Evolutionary conservation across 352 stramenopile genomes (phyloP), one percentile per base, ranked within the genome.

Genomic region (Phytophthora nicotianae): DNA sequence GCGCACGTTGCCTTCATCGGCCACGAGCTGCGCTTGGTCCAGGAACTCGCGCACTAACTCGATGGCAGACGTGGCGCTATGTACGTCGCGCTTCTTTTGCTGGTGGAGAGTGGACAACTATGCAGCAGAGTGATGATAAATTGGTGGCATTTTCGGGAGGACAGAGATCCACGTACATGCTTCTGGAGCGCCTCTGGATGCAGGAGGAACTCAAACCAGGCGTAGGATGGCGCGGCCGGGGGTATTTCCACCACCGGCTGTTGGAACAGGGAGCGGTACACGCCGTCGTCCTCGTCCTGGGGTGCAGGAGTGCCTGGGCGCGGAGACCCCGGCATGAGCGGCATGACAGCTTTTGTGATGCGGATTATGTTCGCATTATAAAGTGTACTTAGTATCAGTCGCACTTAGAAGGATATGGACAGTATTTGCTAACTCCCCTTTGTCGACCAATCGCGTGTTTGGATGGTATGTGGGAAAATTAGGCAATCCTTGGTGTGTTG

Each of bases 151-250:
- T 40, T 13, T 7, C 23, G 29, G 20, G 21, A 33, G 53, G 5
- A 33, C 5, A 48, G 4, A 37, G 23, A 55, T 3, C 20, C 7
- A 62, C 82, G 51, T 79, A 93, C 84, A 64, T 93, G 84, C 35
- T 77, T 72, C 57, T 89, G 78, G 4, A 93, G 77, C 49, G 84
- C 84, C 27, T 88, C 77, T 5, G 84, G 84, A 38, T 92, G 81
- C 32, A 95, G 75, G n/a, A 95, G 52, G 59, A 95, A 95, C 68
- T 95, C 83, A 50, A 93, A 93, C 86, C 86, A 95, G 40, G 85
- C 79, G 58, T 90, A 90, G 2, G 85, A 88, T 8, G 83, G 83
- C 14, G 82, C 78, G 1, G 68, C 70, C 0, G 82, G 77, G 0
- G 85, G 86, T 32, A 95, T 77, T 38, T 92, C 83, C 14, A 95